These are phyloP conservation scores for Colletotrichum eleusines DNA, from an alignment of 2,329 filamentous ascomycete species.

Conservation along the genomic window DNA sequence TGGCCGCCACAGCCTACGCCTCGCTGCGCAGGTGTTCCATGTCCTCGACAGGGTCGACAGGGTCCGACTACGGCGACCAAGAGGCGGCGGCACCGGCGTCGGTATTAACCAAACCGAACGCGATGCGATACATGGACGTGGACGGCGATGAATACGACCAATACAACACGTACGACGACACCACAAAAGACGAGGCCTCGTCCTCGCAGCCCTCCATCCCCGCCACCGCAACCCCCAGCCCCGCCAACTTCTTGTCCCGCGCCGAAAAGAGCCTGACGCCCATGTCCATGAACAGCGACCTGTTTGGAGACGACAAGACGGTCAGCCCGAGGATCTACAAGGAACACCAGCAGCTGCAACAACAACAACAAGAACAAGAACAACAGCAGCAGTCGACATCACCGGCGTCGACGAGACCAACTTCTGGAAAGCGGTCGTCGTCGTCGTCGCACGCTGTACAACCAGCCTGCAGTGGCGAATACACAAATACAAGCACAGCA, in stretches of 20 bases:
- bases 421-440: slow-evolving; percentile 15
- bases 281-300: slow-evolving; percentile 48
- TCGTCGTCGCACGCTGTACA: slow-evolving; percentile 4
- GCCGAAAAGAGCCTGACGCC: slow-evolving; percentile 48
- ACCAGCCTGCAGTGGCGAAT: not conserved
- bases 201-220: slow-evolving; percentile 40
- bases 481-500: not conserved
- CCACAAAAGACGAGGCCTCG: slow-evolving; percentile 30
- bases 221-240: slow-evolving; percentile 41
- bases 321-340: slow-evolving; percentile 9
- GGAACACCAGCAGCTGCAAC: slow-evolving; percentile 1
- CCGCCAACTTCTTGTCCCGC: slow-evolving; percentile 43
- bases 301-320: slow-evolving; percentile 27
- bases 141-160: slow-evolving; percentile 1
- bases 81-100: slow-evolving; percentile 4
- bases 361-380: too few species aligned
- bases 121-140: not conserved
- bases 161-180: slow-evolving; percentile 18
- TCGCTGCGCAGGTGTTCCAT: slow-evolving; percentile 37
- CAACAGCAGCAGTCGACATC: not conserved
- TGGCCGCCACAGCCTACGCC: slow-evolving; percentile 31
- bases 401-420: not conserved
- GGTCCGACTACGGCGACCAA: slow-evolving; percentile 2
- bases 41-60: slow-evolving; percentile 26
- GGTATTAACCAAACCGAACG: not conserved